phyloP scores from a whole-genome alignment of 768 basidiomycete genomes.

The Arthromyces matolae region DNA sequence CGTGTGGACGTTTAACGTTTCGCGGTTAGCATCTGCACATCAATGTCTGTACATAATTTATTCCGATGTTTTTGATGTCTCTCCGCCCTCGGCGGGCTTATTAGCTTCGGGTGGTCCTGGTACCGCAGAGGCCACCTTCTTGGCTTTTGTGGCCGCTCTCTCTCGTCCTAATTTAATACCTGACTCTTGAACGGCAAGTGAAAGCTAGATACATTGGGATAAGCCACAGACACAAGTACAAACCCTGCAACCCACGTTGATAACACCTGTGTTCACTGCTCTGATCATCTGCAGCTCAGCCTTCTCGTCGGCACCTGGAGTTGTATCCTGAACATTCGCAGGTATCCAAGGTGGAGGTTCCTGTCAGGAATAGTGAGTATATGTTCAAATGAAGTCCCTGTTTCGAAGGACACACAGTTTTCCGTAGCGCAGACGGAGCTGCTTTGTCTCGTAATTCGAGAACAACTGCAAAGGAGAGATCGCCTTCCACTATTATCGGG shows the following conservation, averaged over 20 bases:
- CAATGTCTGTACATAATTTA: constrained; percentile 6
- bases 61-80: not conserved
- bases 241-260: constrained; percentile 50
- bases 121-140: not conserved
- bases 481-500: constrained; percentile 51
- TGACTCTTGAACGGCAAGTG: constrained; percentile 78
- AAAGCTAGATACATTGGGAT: constrained; percentile 42
- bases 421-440: constrained; percentile 47
- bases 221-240: not conserved
- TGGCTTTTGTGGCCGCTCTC: constrained; percentile 20
- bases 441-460: constrained; percentile 72
- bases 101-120: not conserved
- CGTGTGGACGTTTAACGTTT: constrained; percentile 92
- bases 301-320: constrained; percentile 56
- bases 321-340: constrained; percentile 66
- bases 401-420: constrained; percentile 34
- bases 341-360: constrained; percentile 81
- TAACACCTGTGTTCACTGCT: constrained; percentile 79
- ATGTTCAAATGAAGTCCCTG: not conserved
- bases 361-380: constrained; percentile 23
- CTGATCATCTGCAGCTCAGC: constrained; percentile 74
- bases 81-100: not conserved
- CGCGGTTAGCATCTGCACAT: constrained; percentile 27
- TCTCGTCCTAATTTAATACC: constrained; percentile 56
- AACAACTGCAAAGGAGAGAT: constrained; percentile 78